A percentile compares a stretch with the other conserved stretches of the same genome.
These are phyloP conservation scores for Neodidymelliopsis sp. DNA, from an alignment of 2,329 filamentous ascomycete genomes.

Conservation along the genomic window DNA sequence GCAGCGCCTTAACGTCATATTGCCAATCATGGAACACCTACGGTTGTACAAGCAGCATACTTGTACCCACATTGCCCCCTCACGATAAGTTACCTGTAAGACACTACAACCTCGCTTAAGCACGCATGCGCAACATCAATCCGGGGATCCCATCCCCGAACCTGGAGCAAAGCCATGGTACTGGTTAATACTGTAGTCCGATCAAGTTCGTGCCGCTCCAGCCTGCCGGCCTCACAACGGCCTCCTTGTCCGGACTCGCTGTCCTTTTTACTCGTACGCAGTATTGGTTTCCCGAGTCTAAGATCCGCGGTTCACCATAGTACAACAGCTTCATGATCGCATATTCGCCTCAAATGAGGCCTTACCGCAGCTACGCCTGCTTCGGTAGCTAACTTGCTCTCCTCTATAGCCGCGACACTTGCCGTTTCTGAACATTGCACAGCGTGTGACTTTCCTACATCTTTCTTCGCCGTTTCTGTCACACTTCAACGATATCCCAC, in stretches of 20 bases:
- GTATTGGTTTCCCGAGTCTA: too few relatives aligned
- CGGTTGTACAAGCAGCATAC: slow-evolving; percentile 16
- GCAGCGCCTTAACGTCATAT: slow-evolving; percentile 22
- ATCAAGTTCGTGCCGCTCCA: background rate
- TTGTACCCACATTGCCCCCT: slow-evolving; percentile 11
- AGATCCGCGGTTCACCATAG: too few relatives aligned
- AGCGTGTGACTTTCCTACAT: background rate
- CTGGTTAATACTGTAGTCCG: slow-evolving; percentile 2
- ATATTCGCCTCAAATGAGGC: background rate
- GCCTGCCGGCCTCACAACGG: slow-evolving; percentile 1
- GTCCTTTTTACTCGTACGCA: too few relatives aligned
- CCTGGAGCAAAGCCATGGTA: slow-evolving; percentile 7
- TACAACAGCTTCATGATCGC: background rate
- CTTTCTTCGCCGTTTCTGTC: background rate
- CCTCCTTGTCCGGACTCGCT: too few relatives aligned
- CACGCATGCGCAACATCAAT: slow-evolving; percentile 22
- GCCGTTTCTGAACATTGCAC: slow-evolving; percentile 10
- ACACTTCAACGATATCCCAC: background rate
- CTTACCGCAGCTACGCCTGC: background rate
- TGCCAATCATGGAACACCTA: slow-evolving; percentile 20
- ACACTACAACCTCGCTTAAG: slow-evolving; percentile 23
- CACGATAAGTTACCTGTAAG: slow-evolving; percentile 11
- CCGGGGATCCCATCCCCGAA: slow-evolving; percentile 14
- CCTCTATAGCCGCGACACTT: slow-evolving; percentile 2
- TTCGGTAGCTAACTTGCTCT: background rate